Conservation (phyloP, 768 basidiomycete genomes). For the Naganishia kalamii region DNA sequence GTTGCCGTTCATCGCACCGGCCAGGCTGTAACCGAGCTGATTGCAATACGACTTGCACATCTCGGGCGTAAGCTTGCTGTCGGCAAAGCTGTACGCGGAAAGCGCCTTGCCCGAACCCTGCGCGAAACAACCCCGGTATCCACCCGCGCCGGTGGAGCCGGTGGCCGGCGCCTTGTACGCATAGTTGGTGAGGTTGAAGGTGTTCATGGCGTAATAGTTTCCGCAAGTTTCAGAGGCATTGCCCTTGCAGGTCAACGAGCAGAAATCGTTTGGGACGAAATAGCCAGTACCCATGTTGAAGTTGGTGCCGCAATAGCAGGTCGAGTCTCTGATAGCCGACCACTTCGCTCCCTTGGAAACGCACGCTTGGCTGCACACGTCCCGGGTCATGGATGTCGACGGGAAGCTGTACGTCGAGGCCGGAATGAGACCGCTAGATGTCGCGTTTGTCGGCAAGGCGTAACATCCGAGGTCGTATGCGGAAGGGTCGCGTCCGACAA, state of each 20-base stretch:
- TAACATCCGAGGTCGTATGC: slow-evolving; percentile 9
- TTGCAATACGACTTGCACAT: slow-evolving; percentile 26
- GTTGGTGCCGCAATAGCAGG: slow-evolving; percentile 35
- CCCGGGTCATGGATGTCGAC: slow-evolving; percentile 33
- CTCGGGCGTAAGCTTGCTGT: not conserved
- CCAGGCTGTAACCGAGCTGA: slow-evolving; percentile 19
- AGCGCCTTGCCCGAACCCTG: not conserved
- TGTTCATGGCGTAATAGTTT: slow-evolving; percentile 20
- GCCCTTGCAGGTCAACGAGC: slow-evolving; percentile 30
- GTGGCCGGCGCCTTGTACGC: not conserved
- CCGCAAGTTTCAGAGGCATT: slow-evolving; percentile 27
- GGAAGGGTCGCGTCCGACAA: not conserved
- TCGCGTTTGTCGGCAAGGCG: not conserved
- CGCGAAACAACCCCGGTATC: slow-evolving; percentile 11
- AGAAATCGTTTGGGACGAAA: slow-evolving; percentile 22
- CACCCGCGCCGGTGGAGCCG: not conserved
- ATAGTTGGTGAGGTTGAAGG: slow-evolving; percentile 18
- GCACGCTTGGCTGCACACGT: slow-evolving; percentile 34
- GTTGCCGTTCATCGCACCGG: not conserved
- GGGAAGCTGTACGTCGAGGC: slow-evolving; percentile 27
- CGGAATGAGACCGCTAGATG: not conserved
- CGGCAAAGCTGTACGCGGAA: not conserved
- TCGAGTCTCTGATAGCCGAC: slow-evolving; percentile 30
- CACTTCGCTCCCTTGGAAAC: slow-evolving; percentile 30
- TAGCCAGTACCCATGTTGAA: not conserved